A percentile compares a stretch with the other conserved stretches of the same genome.
Evolutionary conservation across 2,329 filamentous ascomycete species (phyloP).

Genomic region (Paraconiothyrium brasiliense): DNA sequence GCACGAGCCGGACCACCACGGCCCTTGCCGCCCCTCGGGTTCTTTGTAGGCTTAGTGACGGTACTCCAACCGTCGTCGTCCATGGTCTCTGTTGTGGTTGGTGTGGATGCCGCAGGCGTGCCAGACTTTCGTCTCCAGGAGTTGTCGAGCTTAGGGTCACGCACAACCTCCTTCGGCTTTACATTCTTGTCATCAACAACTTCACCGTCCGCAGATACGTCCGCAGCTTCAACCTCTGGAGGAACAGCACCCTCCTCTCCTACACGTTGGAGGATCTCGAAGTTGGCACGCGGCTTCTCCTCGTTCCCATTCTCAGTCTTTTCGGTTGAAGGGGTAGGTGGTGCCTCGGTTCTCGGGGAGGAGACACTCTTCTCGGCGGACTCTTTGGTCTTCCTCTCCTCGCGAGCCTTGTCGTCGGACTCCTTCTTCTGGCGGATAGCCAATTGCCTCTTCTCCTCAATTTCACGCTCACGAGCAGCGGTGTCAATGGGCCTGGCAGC

Average conservation of each 20-base stretch:
- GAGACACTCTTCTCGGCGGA: conserved; percentile 68
- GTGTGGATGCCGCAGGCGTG: conserved; percentile 44
- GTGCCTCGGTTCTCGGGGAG: conserved; percentile 58
- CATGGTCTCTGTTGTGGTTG: conserved; percentile 56
- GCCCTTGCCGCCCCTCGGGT: conserved; percentile 47
- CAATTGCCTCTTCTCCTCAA: conserved; percentile 86
- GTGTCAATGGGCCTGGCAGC: conserved; percentile 95
- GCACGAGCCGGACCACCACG: conserved; percentile 54
- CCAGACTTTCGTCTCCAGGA: conserved; percentile 52
- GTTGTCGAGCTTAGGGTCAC: conserved; percentile 52
- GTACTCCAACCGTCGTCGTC: conserved; percentile 66
- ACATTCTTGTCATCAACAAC: conserved; percentile 63
- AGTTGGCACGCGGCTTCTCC: conserved; percentile 60
- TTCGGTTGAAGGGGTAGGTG: conserved; percentile 40
- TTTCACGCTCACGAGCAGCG: conserved; percentile 83
- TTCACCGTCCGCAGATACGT: conserved; percentile 60
- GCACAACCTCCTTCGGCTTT: conserved; percentile 65
- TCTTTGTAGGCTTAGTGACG: conserved; percentile 58
- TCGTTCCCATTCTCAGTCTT: conserved; percentile 48
- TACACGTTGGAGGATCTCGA: conserved; percentile 64
- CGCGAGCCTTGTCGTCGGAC: conserved; percentile 84
- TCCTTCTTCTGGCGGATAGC: conserved; percentile 84
- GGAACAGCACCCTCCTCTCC: conserved; percentile 43
- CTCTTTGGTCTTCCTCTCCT: conserved; percentile 66
- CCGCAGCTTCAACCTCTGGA: conserved; percentile 53